Conservation (phyloP, 176 grass and related monocot species). For the Avena atlantica region DNA sequence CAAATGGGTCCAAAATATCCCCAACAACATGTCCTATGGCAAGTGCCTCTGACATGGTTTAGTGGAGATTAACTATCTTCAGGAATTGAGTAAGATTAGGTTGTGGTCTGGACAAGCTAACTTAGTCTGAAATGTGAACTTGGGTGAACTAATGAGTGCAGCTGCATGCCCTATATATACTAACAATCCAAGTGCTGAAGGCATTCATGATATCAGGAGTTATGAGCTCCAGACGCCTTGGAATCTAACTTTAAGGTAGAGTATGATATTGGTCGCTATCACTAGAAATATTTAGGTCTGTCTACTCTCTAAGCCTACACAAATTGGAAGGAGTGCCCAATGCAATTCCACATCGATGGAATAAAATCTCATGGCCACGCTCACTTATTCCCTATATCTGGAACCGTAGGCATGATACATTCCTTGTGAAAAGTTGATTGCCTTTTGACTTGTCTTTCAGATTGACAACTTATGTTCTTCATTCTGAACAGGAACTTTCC, state of each 20-base stretch:
- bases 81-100: constrained; percentile 25
- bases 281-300: constrained; percentile 55
- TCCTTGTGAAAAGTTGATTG: constrained; percentile 60
- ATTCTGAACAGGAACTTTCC: constrained; percentile 38
- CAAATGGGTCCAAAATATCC: constrained; percentile 90
- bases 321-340: constrained; percentile 44
- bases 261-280: constrained; percentile 57
- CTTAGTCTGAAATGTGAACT: constrained; percentile 46
- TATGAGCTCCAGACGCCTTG: constrained; percentile 52
- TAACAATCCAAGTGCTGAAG: constrained; percentile 56
- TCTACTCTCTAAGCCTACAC: constrained; percentile 51
- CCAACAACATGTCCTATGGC: constrained; percentile 87
- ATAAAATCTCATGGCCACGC: constrained; percentile 79
- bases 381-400: constrained; percentile 88
- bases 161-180: constrained; percentile 72
- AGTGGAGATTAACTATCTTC: constrained; percentile 30
- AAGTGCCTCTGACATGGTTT: constrained; percentile 87
- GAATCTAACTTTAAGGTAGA: constrained; percentile 55
- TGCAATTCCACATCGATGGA: constrained; percentile 64
- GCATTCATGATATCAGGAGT: constrained; percentile 49
- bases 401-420: constrained; percentile 58
- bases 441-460: constrained; percentile 70
- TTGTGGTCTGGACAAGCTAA: constrained; percentile 37
- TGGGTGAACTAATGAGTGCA: constrained; percentile 56
- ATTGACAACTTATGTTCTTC: constrained; percentile 47